Evolutionary conservation across 179 eudicot genomes (phyloP).

Genomic region (Patellifolia procumbens): DNA sequence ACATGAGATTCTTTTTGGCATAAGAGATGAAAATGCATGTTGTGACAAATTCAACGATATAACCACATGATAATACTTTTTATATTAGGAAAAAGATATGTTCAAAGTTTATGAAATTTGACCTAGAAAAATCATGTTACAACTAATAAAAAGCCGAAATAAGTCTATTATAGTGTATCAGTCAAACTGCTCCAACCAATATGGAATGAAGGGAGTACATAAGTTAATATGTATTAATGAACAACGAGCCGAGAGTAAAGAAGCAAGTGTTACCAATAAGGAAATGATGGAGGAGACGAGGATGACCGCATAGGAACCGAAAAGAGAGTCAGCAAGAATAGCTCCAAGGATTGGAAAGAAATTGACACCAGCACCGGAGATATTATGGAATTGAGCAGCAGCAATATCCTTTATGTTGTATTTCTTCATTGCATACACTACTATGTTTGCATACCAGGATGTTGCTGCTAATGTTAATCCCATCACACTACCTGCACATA

Average conservation of each 20-base stretch:
- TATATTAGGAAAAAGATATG: too few relatives aligned
- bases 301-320: constrained; percentile 44
- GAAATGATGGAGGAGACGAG: constrained; percentile 33
- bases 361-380: constrained; percentile 43
- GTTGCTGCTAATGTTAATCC: constrained; percentile 35
- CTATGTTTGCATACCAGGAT: constrained; percentile 41
- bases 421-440: constrained; percentile 47
- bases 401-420: constrained; percentile 44
- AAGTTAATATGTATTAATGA: too few relatives aligned
- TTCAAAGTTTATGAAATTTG: too few relatives aligned
- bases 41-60: too few relatives aligned
- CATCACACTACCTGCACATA: constrained; percentile 27
- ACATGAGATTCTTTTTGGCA: too few relatives aligned
- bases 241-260: background rate
- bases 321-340: constrained; percentile 49
- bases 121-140: too few relatives aligned
- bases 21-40: too few relatives aligned
- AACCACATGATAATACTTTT: too few relatives aligned
- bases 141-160: too few relatives aligned
- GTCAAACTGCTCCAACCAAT: too few relatives aligned
- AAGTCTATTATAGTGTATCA: too few relatives aligned
- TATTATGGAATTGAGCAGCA: constrained; percentile 50
- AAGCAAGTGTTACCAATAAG: constrained; percentile 30
- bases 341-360: constrained; percentile 53
- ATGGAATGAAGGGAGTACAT: too few relatives aligned